phyloP scores from a whole-genome alignment of 306 rosid species.

The Pueraria montana region DNA sequence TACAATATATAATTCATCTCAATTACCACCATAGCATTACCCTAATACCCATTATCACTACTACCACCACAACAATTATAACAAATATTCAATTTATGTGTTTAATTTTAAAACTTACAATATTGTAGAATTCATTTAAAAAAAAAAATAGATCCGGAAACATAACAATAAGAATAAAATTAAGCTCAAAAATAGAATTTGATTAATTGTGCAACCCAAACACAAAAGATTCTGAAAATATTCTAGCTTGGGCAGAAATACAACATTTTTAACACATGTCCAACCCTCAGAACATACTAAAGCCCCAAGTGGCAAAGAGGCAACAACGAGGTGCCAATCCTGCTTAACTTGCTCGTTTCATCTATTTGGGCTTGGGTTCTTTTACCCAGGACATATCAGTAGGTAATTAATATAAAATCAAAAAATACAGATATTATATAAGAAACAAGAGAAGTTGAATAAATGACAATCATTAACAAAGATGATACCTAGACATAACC shows the following conservation, averaged over 20 bases:
- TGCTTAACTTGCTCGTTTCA: background rate
- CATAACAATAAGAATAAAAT: background rate
- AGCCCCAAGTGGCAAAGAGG: background rate
- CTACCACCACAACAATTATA: constrained; percentile 8
- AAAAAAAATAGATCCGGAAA: background rate
- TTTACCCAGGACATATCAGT: background rate
- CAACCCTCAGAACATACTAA: background rate
- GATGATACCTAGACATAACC: constrained; percentile 82
- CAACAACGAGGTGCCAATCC: background rate
- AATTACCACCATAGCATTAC: background rate
- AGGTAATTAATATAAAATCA: background rate
- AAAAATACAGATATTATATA: background rate
- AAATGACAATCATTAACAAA: constrained; percentile 25
- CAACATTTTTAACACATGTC: background rate
- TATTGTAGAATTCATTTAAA: background rate
- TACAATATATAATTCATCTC: background rate
- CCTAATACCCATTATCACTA: background rate
- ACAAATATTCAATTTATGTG: background rate
- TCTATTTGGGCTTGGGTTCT: background rate
- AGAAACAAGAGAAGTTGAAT: constrained; percentile 24
- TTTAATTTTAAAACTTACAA: background rate
- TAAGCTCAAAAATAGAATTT: background rate
- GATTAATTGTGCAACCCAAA: background rate
- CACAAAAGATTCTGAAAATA: background rate
- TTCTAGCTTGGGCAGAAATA: background rate